Conservation (phyloP, 2,329 filamentous ascomycete species). For the Orbilia brochopaga region DNA sequence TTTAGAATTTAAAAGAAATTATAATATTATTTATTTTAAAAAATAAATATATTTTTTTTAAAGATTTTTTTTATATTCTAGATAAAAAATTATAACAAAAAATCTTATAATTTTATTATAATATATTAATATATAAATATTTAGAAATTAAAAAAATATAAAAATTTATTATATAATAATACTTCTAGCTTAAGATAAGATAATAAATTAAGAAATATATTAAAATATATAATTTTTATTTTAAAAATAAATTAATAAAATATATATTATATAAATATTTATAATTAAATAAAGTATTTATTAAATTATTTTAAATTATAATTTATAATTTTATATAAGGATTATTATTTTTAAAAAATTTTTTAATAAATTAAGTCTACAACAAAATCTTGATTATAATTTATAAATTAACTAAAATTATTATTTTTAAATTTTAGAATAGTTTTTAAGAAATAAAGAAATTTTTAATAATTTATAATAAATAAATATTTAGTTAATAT, state of each 20-base stretch:
- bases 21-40: background rate
- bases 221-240: background rate
- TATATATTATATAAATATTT: background rate
- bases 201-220: background rate
- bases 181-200: background rate
- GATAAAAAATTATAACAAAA: background rate
- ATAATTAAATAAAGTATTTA: background rate
- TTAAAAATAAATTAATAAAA: background rate
- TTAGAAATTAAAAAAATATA: background rate
- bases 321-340: constrained; percentile 2
- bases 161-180: background rate
- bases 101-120: background rate
- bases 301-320: constrained; percentile 1
- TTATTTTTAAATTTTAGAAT: too few species aligned
- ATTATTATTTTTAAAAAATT: too few species aligned
- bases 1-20: background rate
- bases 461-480: too few species aligned
- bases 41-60: background rate
- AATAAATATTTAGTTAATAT: too few species aligned
- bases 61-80: too few species aligned
- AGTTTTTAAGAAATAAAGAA: too few species aligned
- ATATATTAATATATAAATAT: background rate
- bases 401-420: too few species aligned
- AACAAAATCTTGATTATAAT: too few species aligned
- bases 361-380: too few species aligned